A percentile compares a stretch with the other conserved stretches of the same genome.
Evolutionary conservation across 73 alveolate genomes (phyloP).

Genomic region (Symbiodinium pilosum): DNA sequence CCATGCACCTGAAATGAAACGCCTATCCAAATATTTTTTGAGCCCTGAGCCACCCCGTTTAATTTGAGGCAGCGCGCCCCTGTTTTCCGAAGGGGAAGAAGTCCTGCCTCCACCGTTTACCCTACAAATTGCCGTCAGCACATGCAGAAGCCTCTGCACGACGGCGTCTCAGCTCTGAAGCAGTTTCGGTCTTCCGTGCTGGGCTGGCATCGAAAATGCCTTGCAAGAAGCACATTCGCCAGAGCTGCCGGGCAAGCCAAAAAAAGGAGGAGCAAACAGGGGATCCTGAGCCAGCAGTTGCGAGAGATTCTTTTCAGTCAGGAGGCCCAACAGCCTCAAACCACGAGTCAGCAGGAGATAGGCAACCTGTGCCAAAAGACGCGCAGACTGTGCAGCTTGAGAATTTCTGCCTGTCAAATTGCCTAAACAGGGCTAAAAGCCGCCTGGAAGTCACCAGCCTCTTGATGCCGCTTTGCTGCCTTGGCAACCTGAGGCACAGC

Average conservation of each 20-base stretch:
- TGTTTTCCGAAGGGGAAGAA: too few species aligned
- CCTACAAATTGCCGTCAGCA: too few species aligned
- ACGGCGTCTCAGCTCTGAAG: background rate
- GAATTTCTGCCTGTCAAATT: background rate
- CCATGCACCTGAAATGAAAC: background rate
- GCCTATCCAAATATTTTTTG: background rate
- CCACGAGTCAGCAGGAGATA: slow-evolving; percentile 82
- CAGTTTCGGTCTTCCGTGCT: background rate
- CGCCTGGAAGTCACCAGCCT: slow-evolving; percentile 67
- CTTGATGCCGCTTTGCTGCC: slow-evolving; percentile 71
- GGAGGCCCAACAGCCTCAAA: slow-evolving; percentile 42
- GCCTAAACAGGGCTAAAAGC: background rate
- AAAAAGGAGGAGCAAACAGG: too few species aligned
- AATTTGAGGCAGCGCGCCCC: too few species aligned
- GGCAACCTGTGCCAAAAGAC: slow-evolving; percentile 7
- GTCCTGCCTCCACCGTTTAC: too few species aligned
- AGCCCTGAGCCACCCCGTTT: too few species aligned
- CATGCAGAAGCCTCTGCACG: background rate
- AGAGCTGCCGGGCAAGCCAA: too few species aligned
- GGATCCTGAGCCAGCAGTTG: background rate
- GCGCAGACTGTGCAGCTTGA: background rate
- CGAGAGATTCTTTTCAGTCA: background rate
- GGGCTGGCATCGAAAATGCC: background rate
- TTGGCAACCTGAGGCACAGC: slow-evolving; percentile 59
- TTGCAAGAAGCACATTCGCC: too few species aligned